These are phyloP conservation scores for Pythium brassicae DNA, from an alignment of 352 stramenopile genomes.

Conservation along the genomic window DNA sequence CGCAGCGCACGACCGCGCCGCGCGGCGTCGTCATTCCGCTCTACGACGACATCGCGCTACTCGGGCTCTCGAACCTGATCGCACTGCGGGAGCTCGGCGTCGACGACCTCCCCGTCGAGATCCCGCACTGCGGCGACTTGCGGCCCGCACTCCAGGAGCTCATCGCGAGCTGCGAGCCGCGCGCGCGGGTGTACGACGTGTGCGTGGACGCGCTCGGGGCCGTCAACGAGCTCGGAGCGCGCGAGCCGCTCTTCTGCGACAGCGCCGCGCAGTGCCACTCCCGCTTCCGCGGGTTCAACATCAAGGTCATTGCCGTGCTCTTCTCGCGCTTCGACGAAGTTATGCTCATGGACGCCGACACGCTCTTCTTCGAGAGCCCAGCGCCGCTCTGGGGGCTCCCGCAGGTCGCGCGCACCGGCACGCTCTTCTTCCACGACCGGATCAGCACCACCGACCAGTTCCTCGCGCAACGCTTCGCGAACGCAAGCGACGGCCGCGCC, in stretches of 20 bases:
- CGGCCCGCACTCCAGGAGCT: slow-evolving; percentile 26
- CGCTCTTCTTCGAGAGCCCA: slow-evolving; percentile 57
- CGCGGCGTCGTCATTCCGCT: slow-evolving; percentile 61
- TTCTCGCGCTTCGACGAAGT: slow-evolving; percentile 67
- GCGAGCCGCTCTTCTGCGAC: slow-evolving; percentile 43
- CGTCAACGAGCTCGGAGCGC: slow-evolving; percentile 20
- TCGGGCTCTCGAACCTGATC: slow-evolving; percentile 61
- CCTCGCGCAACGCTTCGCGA: slow-evolving; percentile 27
- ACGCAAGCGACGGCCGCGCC: slow-evolving; percentile 10
- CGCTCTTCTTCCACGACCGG: slow-evolving; percentile 54
- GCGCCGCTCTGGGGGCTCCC: slow-evolving; percentile 45
- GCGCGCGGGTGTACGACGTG: slow-evolving; percentile 64
- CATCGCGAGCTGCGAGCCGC: slow-evolving; percentile 27
- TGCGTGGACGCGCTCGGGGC: slow-evolving; percentile 37
- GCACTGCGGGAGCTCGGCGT: slow-evolving; percentile 50
- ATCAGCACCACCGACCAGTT: slow-evolving; percentile 36
- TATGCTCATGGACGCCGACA: slow-evolving; percentile 75
- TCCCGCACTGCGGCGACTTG: slow-evolving; percentile 69
- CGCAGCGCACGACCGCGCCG: slow-evolving; percentile 22
- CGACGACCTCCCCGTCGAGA: slow-evolving; percentile 54
- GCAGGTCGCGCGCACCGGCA: slow-evolving; percentile 51
- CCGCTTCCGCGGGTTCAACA: slow-evolving; percentile 50
- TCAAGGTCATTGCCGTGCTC: slow-evolving; percentile 62
- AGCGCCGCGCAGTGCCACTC: slow-evolving; percentile 34
- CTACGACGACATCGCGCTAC: slow-evolving; percentile 51